Conservation (phyloP, 306 rosid species). For the Medicago ruthenica region DNA sequence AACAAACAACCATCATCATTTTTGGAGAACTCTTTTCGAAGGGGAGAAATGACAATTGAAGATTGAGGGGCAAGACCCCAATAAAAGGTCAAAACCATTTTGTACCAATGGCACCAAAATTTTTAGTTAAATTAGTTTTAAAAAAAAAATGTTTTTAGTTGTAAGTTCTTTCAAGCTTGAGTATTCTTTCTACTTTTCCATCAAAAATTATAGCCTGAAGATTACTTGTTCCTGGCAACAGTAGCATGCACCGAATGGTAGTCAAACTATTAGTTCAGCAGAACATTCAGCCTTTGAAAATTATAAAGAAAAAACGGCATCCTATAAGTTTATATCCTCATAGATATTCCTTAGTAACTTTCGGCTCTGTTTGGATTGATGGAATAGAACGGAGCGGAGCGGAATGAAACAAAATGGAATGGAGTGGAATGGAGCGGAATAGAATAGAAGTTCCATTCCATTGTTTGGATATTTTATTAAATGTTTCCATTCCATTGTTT, state of each 20-base stretch:
- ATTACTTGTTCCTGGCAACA: slow-evolving; percentile 17
- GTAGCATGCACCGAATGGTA: slow-evolving; percentile 21
- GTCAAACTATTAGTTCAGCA: slow-evolving; percentile 26
- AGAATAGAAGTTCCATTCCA: no score
- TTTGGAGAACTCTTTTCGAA: neutral
- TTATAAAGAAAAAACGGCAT: neutral
- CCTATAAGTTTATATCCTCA: neutral
- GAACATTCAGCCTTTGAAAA: no score
- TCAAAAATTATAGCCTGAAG: neutral
- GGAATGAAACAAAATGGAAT: no score
- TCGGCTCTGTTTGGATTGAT: no score
- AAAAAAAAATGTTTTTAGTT: neutral
- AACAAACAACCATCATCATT: neutral
- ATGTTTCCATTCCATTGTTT: no score
- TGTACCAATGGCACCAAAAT: neutral
- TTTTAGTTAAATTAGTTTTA: slow-evolving; percentile 8
- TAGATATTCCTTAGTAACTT: no score
- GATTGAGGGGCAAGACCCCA: neutral
- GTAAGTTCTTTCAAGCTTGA: slow-evolving; percentile 1
- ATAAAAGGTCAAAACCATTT: neutral
- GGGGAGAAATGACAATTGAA: neutral
- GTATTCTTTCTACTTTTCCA: slow-evolving; percentile 14
- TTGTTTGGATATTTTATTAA: no score
- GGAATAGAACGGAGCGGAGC: no score
- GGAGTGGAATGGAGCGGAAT: no score